Percentiles rank a stretch among this genome's conserved stretches.
Evolutionary conservation across 208 protist species (phyloP).

Genomic region (Angomonas ambiguus): DNA sequence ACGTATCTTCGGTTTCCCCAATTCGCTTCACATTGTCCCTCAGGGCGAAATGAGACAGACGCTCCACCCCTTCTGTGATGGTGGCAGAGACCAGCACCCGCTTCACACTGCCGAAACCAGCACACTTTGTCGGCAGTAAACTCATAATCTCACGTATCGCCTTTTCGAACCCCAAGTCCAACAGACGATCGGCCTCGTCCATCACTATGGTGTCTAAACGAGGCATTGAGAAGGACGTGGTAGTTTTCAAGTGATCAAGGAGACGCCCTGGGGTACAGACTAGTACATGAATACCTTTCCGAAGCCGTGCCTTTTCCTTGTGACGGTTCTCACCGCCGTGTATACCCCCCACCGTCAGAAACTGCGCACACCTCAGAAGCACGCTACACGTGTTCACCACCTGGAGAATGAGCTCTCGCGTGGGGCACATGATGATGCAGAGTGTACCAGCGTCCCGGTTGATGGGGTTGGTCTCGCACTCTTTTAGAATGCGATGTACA

Average conservation of each 20-base stretch:
- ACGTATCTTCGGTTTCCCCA: constrained; percentile 67
- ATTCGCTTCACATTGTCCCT: constrained; percentile 48
- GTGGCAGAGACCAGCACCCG: constrained; percentile 97
- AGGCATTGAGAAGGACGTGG: constrained; percentile 56
- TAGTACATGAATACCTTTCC: constrained; percentile 79
- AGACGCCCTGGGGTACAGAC: constrained; percentile 84
- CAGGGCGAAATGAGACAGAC: constrained; percentile 85
- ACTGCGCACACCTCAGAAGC: constrained; percentile 75
- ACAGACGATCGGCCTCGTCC: constrained; percentile 98
- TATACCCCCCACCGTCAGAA: constrained; percentile 80
- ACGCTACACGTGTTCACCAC: constrained; percentile 60
- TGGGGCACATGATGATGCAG: constrained; percentile 83
- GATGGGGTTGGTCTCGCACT: constrained; percentile 75
- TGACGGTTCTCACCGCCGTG: constrained; percentile 78
- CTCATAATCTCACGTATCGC: constrained; percentile 97
- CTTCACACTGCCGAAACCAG: constrained; percentile 92
- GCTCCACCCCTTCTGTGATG: constrained; percentile 83
- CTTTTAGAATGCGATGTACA: constrained; percentile 86
- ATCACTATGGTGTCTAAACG: constrained; percentile 88
- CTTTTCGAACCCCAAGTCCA: constrained; percentile 99
- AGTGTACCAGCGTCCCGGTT: constrained; percentile 66
- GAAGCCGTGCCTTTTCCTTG: constrained; percentile 84
- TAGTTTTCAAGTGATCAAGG: constrained; percentile 86
- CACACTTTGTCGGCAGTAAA: constrained; percentile 54
- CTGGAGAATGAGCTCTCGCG: constrained; percentile 84